Evolutionary conservation across 768 basidiomycete species (phyloP).

Genomic region (Tephrocybe sp.): DNA sequence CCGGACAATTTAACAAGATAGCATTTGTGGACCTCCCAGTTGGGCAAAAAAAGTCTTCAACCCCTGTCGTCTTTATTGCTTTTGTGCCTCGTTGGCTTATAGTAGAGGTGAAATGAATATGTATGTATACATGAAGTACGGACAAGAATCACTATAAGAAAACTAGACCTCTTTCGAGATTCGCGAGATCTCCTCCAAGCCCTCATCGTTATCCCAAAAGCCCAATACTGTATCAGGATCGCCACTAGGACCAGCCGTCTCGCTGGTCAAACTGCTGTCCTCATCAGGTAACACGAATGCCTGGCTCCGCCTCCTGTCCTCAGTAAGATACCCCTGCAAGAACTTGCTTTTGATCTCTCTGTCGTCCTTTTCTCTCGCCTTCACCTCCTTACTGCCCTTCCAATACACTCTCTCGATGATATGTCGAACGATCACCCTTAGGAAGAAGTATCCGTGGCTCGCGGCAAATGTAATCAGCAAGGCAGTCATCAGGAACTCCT

Average conservation of each 20-base stretch:
- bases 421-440: conserved; percentile 63
- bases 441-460: conserved; percentile 82
- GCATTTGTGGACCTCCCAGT: too few relatives aligned
- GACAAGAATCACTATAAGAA: background rate
- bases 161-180: conserved; percentile 54
- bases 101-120: background rate
- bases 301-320: conserved; percentile 13
- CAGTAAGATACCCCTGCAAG: conserved; percentile 28
- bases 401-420: conserved; percentile 76
- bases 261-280: conserved; percentile 9
- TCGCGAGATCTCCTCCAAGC: conserved; percentile 68
- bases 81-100: too few relatives aligned
- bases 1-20: background rate
- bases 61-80: too few relatives aligned
- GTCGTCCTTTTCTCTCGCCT: conserved; percentile 55
- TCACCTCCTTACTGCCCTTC: conserved; percentile 70
- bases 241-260: conserved; percentile 10
- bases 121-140: background rate
- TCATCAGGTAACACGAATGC: conserved; percentile 18
- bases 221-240: conserved; percentile 26
- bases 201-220: conserved; percentile 78
- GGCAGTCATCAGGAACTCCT: conserved; percentile 59
- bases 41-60: too few relatives aligned
- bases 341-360: conserved; percentile 42
- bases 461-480: conserved; percentile 75